Conservation (phyloP, 768 basidiomycete genomes). For the Suillus tomentosus region DNA sequence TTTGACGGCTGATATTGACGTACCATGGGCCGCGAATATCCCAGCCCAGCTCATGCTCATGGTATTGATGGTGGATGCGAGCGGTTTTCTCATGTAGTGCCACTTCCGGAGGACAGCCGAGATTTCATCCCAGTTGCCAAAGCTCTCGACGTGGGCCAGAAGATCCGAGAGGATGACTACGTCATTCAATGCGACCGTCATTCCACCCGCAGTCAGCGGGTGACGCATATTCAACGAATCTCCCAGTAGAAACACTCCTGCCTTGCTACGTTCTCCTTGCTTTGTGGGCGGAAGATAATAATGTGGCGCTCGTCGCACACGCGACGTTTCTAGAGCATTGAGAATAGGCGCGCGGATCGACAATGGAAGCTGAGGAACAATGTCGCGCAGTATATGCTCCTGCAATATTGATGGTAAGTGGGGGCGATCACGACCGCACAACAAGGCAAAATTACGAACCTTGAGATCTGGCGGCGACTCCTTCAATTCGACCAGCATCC, state of each 20-base stretch:
- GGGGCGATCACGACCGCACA: constrained; percentile 7
- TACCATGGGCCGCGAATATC: constrained; percentile 86
- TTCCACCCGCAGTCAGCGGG: constrained; percentile 91
- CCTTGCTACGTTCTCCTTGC: constrained; percentile 52
- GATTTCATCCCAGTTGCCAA: constrained; percentile 50
- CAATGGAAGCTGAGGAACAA: constrained; percentile 76
- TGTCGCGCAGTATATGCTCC: constrained; percentile 62
- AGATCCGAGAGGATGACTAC: constrained; percentile 67
- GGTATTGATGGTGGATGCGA: constrained; percentile 82
- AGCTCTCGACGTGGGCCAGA: constrained; percentile 44
- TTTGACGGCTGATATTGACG: constrained; percentile 28
- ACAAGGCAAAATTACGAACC: constrained; percentile 35
- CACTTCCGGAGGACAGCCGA: constrained; percentile 56
- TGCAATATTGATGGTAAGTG: constrained; percentile 27
- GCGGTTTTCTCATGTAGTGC: constrained; percentile 79
- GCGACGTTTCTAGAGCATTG: constrained; percentile 64
- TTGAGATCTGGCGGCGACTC: constrained; percentile 77
- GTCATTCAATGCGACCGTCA: constrained; percentile 90
- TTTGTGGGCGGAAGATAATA: constrained; percentile 78
- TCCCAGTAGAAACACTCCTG: constrained; percentile 78
- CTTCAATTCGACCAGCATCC: constrained; percentile 87
- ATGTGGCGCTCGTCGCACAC: constrained; percentile 89
- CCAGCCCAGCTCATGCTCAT: constrained; percentile 88
- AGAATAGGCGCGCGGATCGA: constrained; percentile 62
- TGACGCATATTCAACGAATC: constrained; percentile 98